These are phyloP conservation scores for Haematococcus sp. DNA, from an alignment of 139 green algal species.

Conservation along the genomic window DNA sequence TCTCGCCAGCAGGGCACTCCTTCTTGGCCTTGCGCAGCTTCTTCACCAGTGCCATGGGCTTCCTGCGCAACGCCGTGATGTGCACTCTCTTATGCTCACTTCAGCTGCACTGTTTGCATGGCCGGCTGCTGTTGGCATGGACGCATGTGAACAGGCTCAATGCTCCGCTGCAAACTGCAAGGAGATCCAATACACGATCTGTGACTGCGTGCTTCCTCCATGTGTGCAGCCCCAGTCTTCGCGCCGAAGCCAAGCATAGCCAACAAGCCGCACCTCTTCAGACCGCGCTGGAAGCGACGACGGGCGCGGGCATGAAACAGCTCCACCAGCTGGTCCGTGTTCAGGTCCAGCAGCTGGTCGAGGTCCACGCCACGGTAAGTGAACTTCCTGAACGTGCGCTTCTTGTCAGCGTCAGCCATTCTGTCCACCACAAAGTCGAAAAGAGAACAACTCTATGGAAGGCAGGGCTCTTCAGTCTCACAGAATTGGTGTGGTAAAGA, in stretches of 20 bases:
- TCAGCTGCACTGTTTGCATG: neutral
- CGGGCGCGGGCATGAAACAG: slow-evolving; percentile 70
- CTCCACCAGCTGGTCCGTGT: slow-evolving; percentile 71
- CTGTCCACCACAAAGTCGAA: slow-evolving; percentile 1
- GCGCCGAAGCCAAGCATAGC: no score
- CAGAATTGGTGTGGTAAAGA: no score
- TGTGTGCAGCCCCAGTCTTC: neutral
- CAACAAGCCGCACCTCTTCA: slow-evolving; percentile 76
- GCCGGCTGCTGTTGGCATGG: slow-evolving; percentile 5
- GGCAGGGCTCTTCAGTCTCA: no score
- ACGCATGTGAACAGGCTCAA: neutral
- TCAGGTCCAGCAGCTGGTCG: slow-evolving; percentile 98
- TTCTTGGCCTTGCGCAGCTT: slow-evolving; percentile 96
- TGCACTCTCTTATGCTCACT: neutral
- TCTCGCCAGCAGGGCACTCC: slow-evolving; percentile 80
- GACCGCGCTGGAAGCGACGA: slow-evolving; percentile 89
- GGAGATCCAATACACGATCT: no score
- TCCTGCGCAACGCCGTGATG: slow-evolving; percentile 44
- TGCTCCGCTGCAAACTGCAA: no score
- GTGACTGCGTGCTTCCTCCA: neutral
- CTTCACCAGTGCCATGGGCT: slow-evolving; percentile 94
- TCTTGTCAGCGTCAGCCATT: slow-evolving; percentile 62
- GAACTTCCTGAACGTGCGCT: slow-evolving; percentile 79
- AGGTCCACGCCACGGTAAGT: slow-evolving; percentile 87
- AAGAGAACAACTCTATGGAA: neutral